A percentile compares a stretch with the other conserved stretches of the same genome.
These are phyloP conservation scores for Colletotrichum karsti DNA, from an alignment of 2,329 filamentous ascomycete species.

Conservation along the genomic window DNA sequence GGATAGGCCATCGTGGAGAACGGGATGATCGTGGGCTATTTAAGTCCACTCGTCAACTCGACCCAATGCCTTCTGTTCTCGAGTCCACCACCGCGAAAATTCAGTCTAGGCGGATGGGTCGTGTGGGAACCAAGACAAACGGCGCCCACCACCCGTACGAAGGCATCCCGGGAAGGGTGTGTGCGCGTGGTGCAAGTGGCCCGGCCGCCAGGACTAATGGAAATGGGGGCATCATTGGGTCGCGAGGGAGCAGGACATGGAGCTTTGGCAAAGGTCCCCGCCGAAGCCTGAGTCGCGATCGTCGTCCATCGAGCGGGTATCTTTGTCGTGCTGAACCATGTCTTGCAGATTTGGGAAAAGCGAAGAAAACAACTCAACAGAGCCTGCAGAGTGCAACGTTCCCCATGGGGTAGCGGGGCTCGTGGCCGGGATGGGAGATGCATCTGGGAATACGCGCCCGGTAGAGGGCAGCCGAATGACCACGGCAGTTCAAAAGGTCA, in stretches of 20 bases:
- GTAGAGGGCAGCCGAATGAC: constrained; percentile 6
- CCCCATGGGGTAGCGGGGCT: constrained; percentile 26
- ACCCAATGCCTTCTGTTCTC: neutral
- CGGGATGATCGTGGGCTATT: neutral
- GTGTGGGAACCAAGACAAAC: neutral
- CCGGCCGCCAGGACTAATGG: neutral
- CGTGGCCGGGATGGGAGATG: neutral
- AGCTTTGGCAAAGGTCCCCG: no score
- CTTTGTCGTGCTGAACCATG: neutral
- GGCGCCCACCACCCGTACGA: constrained; percentile 7
- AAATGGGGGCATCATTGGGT: neutral
- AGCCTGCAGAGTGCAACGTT: constrained; percentile 18
- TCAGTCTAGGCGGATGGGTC: constrained; percentile 1
- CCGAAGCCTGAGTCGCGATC: constrained; percentile 17
- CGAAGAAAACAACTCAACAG: neutral
- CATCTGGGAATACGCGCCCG: neutral
- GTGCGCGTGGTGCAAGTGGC: neutral
- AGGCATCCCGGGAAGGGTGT: neutral
- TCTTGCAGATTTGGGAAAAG: neutral
- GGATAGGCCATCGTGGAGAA: neutral
- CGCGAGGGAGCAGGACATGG: neutral
- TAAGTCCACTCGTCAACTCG: neutral
- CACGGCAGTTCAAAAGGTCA: constrained; percentile 10
- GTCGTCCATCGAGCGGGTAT: constrained; percentile 1
- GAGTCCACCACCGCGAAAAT: neutral